Conservation (phyloP, 2,329 filamentous ascomycete genomes). For the Colletotrichum sp. region DNA sequence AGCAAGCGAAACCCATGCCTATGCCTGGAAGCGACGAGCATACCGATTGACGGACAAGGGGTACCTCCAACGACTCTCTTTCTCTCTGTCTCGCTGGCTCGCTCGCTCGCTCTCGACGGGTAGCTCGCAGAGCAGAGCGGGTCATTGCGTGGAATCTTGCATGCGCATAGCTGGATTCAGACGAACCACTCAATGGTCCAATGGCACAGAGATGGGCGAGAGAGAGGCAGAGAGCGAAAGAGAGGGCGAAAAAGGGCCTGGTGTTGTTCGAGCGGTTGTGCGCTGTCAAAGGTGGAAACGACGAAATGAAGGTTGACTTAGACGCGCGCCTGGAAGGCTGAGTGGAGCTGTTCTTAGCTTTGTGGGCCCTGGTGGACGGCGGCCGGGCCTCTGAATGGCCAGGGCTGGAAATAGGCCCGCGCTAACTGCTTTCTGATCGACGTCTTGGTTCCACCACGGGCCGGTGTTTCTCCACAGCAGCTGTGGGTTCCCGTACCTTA, state of each 20-base stretch:
- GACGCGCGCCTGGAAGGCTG: conserved; percentile 20
- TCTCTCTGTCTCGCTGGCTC: neutral
- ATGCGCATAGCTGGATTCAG: neutral
- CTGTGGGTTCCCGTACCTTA: neutral
- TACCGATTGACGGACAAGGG: neutral
- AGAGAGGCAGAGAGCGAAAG: neutral
- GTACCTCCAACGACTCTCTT: neutral
- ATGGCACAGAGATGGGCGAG: neutral
- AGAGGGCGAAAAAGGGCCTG: neutral
- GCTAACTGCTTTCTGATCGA: neutral
- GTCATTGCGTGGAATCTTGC: neutral
- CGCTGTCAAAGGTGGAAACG: neutral
- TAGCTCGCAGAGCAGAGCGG: neutral
- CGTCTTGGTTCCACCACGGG: conserved; percentile 3
- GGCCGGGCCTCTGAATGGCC: conserved; percentile 1
- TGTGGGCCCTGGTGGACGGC: neutral
- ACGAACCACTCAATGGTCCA: neutral
- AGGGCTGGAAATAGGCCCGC: conserved; percentile 11
- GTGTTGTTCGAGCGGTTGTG: neutral
- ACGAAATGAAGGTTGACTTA: conserved; percentile 13
- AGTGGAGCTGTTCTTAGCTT: neutral
- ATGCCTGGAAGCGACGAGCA: neutral
- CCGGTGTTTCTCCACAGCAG: conserved; percentile 5
- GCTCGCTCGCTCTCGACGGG: neutral
- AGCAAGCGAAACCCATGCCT: neutral